Percentiles rank a stretch among this genome's conserved stretches.
Conservation (phyloP, 352 stramenopile species). For the Pythium biforme region DNA sequence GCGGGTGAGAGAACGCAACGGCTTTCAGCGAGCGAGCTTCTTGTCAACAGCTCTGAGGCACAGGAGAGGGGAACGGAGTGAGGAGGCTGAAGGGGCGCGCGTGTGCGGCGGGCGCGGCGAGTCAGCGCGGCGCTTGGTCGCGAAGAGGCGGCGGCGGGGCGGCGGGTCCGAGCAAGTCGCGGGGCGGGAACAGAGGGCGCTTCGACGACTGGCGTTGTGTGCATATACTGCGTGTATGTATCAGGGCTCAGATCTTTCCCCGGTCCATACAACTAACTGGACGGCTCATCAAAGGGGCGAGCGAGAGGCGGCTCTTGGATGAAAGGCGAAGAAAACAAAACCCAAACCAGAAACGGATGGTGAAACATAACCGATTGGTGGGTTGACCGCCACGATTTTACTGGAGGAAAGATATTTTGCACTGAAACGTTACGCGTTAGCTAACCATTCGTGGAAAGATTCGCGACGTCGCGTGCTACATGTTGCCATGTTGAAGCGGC, state of each 20-base stretch:
- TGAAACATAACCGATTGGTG: conserved; percentile 3
- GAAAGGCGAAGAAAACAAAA: conserved; percentile 17
- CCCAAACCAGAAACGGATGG: conserved; percentile 24
- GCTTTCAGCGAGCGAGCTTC: too few relatives aligned
- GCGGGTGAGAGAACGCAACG: too few relatives aligned
- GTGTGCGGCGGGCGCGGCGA: conserved; percentile 16
- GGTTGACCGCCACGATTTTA: background rate
- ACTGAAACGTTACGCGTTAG: conserved; percentile 18
- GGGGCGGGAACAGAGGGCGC: background rate
- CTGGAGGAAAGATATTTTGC: background rate
- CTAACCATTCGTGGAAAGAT: conserved; percentile 29
- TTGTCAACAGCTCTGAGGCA: too few relatives aligned
- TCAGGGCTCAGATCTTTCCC: background rate
- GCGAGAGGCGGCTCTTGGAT: background rate
- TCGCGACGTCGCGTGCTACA: conserved; percentile 13
- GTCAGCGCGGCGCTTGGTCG: conserved; percentile 27
- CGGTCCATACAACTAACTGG: background rate
- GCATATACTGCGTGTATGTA: background rate
- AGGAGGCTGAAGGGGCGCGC: conserved; percentile 11
- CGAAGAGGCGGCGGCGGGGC: conserved; percentile 9
- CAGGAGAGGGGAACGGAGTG: too few relatives aligned
- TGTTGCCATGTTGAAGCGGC: conserved; percentile 14
- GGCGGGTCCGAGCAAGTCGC: background rate
- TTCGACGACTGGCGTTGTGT: background rate
- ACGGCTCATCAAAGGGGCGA: conserved; percentile 8